A percentile compares a stretch with the other conserved stretches of the same genome.
phyloP scores from a whole-genome alignment of 257 asterid genomes.

The Petrea volubilis region DNA sequence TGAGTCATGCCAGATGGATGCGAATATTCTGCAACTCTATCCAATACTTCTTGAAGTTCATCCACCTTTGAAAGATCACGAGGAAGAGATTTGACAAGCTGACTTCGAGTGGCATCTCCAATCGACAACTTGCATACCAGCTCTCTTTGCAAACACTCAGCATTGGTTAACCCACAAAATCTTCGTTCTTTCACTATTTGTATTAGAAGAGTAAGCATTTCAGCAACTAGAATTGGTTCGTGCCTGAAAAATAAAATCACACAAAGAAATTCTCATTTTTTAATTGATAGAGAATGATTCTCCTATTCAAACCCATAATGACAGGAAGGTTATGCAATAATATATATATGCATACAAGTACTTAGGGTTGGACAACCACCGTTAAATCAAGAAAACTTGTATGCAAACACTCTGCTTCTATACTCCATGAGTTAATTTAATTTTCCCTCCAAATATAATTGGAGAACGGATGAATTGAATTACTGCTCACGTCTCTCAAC shows the following conservation, averaged over 20 bases:
- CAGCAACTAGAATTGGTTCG: constrained; percentile 75
- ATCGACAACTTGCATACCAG: constrained; percentile 78
- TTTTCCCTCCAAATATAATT: constrained; percentile 3
- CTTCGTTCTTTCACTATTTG: constrained; percentile 92
- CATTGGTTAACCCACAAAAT: constrained; percentile 80
- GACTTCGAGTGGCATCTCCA: constrained; percentile 94
- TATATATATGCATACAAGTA: constrained; percentile 4
- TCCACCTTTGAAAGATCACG: constrained; percentile 80
- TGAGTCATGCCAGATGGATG: constrained; percentile 95
- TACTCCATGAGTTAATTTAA: background rate
- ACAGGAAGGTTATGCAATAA: background rate
- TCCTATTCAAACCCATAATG: background rate
- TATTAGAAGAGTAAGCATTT: constrained; percentile 85
- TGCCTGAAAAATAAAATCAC: constrained; percentile 56
- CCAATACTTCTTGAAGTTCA: constrained; percentile 77
- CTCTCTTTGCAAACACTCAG: constrained; percentile 81
- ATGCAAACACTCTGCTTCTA: background rate
- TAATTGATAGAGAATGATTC: background rate
- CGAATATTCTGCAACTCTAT: constrained; percentile 81
- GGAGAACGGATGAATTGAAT: background rate
- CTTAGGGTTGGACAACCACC: constrained; percentile 9
- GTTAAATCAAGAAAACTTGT: constrained; percentile 17
- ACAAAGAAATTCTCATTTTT: constrained; percentile 11
- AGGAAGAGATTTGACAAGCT: constrained; percentile 87
- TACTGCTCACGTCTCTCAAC: background rate